A percentile compares a stretch with the other conserved stretches of the same genome.
These are phyloP conservation scores for Phytophthora macrochlamydospora DNA, from an alignment of 352 stramenopile species.

Conservation along the genomic window DNA sequence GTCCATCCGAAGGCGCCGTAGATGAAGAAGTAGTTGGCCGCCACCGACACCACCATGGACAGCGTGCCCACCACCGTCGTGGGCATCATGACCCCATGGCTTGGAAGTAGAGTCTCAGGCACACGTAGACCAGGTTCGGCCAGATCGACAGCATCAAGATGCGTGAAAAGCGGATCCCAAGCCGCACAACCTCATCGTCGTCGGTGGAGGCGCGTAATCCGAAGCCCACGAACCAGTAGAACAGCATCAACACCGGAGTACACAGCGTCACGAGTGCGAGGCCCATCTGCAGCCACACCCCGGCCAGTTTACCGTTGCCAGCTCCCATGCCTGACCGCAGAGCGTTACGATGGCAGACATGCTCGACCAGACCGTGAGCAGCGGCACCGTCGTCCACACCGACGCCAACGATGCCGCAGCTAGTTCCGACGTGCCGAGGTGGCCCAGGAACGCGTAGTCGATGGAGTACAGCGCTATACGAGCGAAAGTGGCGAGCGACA, in stretches of 20 bases:
- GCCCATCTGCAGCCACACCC: constrained; percentile 77
- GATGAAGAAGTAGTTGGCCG: constrained; percentile 33
- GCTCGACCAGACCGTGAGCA: constrained; percentile 67
- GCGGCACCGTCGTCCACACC: constrained; percentile 70
- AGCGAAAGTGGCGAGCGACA: constrained; percentile 73
- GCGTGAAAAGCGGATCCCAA: constrained; percentile 29
- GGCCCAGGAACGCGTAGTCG: constrained; percentile 76
- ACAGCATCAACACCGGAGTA: constrained; percentile 31
- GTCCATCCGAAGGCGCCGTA: constrained; percentile 27
- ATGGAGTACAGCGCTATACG: constrained; percentile 76
- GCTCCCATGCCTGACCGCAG: constrained; percentile 72
- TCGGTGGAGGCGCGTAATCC: constrained; percentile 26
- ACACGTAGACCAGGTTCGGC: constrained; percentile 34
- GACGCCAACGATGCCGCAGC: constrained; percentile 72
- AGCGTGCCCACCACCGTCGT: constrained; percentile 31
- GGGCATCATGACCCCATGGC: constrained; percentile 36
- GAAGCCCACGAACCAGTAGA: constrained; percentile 35
- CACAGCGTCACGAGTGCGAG: constrained; percentile 30
- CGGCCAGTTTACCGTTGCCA: constrained; percentile 59
- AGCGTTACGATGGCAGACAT: constrained; percentile 77
- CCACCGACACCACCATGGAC: constrained; percentile 28
- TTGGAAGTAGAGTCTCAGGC: constrained; percentile 34
- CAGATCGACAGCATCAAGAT: constrained; percentile 37
- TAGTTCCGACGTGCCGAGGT: constrained; percentile 66
- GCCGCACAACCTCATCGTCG: constrained; percentile 24